Conservation (phyloP, 2,329 filamentous ascomycete genomes). For the Fusarium sp. region DNA sequence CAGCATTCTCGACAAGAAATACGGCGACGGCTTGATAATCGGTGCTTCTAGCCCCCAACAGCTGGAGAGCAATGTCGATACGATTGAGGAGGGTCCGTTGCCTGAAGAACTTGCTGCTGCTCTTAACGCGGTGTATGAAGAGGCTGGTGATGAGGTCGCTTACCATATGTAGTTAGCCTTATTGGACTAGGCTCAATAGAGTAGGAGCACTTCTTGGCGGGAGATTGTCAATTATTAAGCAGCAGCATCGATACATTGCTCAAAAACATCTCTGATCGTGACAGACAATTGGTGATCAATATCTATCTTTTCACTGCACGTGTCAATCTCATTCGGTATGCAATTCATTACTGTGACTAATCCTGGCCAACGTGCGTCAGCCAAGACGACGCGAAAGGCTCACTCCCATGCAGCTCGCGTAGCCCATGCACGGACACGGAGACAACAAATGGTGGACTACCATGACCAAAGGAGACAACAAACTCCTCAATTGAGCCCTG, state of each 20-base stretch:
- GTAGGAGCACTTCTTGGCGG: slow-evolving; percentile 29
- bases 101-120: slow-evolving; percentile 50
- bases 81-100: slow-evolving; percentile 55
- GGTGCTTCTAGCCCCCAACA: slow-evolving; percentile 52
- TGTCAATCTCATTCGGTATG: background rate
- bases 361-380: background rate
- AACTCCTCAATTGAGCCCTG: background rate
- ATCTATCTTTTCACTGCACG: background rate
- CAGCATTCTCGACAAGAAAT: slow-evolving; percentile 45
- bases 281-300: background rate
- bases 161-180: slow-evolving; percentile 29
- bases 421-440: background rate
- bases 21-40: slow-evolving; percentile 54
- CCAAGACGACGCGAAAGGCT: background rate
- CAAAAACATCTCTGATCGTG: background rate
- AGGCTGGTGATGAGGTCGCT: slow-evolving; percentile 27
- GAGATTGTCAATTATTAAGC: background rate
- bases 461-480: background rate
- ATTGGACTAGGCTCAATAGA: background rate
- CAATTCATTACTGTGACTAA: background rate
- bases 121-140: slow-evolving; percentile 35
- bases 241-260: too few species aligned
- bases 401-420: slow-evolving; percentile 19
- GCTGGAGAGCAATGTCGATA: slow-evolving; percentile 50
- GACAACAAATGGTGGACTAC: background rate